Evolutionary conservation across 306 rosid species (phyloP).

Genomic region (Fragaria ananassa): DNA sequence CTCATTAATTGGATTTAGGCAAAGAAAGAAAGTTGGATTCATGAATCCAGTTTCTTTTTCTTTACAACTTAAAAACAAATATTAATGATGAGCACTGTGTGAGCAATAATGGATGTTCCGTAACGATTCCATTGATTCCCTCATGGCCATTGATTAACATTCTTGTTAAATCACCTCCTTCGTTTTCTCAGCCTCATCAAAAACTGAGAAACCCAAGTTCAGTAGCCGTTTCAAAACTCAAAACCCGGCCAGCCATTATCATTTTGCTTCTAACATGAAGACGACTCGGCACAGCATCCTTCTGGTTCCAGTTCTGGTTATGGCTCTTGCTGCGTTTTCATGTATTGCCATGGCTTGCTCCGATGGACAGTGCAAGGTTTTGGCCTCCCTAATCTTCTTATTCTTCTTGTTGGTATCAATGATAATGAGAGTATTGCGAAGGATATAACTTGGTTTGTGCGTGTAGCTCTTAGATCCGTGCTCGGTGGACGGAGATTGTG

Average conservation of each 20-base stretch:
- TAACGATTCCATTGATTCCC: not conserved
- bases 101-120: not conserved
- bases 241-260: too few species aligned
- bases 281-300: constrained; percentile 22
- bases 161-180: not conserved
- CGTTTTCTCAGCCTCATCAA: constrained; percentile 4
- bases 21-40: not conserved
- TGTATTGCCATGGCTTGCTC: constrained; percentile 46
- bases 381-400: not conserved
- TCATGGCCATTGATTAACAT: not conserved
- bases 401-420: not conserved
- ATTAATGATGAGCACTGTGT: not conserved
- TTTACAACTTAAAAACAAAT: not conserved
- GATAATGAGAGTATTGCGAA: not conserved
- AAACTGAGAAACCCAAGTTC: not conserved
- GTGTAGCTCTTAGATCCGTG: constrained; percentile 63
- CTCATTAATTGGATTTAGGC: not conserved
- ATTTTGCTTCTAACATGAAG: constrained; percentile 32
- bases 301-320: not conserved
- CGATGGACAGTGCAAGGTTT: constrained; percentile 57
- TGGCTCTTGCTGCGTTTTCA: constrained; percentile 26
- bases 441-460: not conserved
- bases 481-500: constrained; percentile 63
- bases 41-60: not conserved
- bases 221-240: not conserved